Base-by-base conservation (phyloP, 2,329 filamentous ascomycete species). In the Xylaria sp. region DNA sequence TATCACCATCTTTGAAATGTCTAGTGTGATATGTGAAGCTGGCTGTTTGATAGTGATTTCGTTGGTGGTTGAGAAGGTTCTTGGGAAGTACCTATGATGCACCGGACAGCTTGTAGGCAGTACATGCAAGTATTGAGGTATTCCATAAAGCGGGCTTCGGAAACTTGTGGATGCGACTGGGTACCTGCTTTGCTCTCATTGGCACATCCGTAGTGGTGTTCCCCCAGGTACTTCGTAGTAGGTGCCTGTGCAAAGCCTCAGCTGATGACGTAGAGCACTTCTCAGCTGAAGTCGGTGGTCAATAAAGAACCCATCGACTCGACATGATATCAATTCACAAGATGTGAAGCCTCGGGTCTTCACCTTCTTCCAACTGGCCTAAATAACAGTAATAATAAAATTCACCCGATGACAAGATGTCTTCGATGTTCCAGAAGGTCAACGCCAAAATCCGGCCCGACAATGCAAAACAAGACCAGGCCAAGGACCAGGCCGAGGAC, bases 391-490 rank as follows among this genome's bases (percentile, higher is more conserved):
- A 13, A n/a, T 38, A 9, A 26, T 7, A 19, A 20, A 38, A 44
- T 38, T 21, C 29, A 42, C n/a, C 24, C 4, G 41, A 19, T 18
- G 22, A 7, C 17, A 56, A 24, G 5, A 67, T 65, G 64, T 34
- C 61, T 13, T 63, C 61, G 2, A 44, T 66, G 46, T 63, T 68
- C 19, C 57, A 60, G 40, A 67, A 64, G 48, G 64, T 65, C 13
- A 54, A 58, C 18, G 48, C 59, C n/a, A 54, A 60, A 17, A 24
- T 66, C 37, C 53, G 59, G 8, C 56, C 63, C 34, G 21, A 48
- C 39, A 50, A 59, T 39, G 50, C 41, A 8, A 52, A 44, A 21
- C 48, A 54, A 40, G 44, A 34, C 24, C 29, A 34, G 29, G 16
- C 53, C 2, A 45, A 47, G 41, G 53, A 51, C 20, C 51, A 63